A percentile compares a stretch with the other conserved stretches of the same genome.
These are phyloP conservation scores for Pneumocystis canis DNA, from an alignment of 1,139 yeast genomes.

Conservation along the genomic window DNA sequence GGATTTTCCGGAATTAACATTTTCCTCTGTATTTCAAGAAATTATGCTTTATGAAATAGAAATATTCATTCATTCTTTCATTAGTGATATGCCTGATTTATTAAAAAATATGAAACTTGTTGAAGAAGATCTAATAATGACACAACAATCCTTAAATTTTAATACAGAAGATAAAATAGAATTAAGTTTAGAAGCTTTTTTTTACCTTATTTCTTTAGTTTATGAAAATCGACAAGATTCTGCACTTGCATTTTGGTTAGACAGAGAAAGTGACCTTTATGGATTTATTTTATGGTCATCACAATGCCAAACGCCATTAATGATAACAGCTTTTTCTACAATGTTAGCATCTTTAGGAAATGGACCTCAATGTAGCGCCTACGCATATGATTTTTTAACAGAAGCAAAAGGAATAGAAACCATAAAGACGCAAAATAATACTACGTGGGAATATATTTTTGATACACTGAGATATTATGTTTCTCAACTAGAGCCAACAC, in stretches of 20 bases:
- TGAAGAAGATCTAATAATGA: slow-evolving; percentile 67
- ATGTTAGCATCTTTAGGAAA: slow-evolving; percentile 61
- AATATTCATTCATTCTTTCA: slow-evolving; percentile 43
- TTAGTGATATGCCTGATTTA: slow-evolving; percentile 62
- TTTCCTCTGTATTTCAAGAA: slow-evolving; percentile 16
- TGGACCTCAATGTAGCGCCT: slow-evolving; percentile 40
- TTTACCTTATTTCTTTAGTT: slow-evolving; percentile 57
- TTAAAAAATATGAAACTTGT: slow-evolving; percentile 66
- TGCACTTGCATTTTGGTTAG: slow-evolving; percentile 56
- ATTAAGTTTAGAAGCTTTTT: slow-evolving; percentile 82
- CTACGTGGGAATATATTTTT: slow-evolving; percentile 40
- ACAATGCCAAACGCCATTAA: slow-evolving; percentile 65
- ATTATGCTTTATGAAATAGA: slow-evolving; percentile 19
- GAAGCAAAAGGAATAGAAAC: slow-evolving; percentile 13
- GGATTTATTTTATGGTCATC: slow-evolving; percentile 87
- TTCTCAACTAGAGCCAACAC: slow-evolving; percentile 28
- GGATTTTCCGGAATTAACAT: slow-evolving; percentile 6
- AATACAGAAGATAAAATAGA: slow-evolving; percentile 23
- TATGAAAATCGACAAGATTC: slow-evolving; percentile 48
- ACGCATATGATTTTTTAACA: slow-evolving; percentile 30
- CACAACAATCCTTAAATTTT: slow-evolving; percentile 16
- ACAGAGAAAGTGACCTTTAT: slow-evolving; percentile 43
- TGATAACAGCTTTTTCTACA: slow-evolving; percentile 68
- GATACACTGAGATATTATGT: slow-evolving; percentile 45
- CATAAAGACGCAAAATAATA: slow-evolving; percentile 15